Evolutionary conservation across 345 rosid species (phyloP).

Genomic region (Excoecaria cochinchinensis): DNA sequence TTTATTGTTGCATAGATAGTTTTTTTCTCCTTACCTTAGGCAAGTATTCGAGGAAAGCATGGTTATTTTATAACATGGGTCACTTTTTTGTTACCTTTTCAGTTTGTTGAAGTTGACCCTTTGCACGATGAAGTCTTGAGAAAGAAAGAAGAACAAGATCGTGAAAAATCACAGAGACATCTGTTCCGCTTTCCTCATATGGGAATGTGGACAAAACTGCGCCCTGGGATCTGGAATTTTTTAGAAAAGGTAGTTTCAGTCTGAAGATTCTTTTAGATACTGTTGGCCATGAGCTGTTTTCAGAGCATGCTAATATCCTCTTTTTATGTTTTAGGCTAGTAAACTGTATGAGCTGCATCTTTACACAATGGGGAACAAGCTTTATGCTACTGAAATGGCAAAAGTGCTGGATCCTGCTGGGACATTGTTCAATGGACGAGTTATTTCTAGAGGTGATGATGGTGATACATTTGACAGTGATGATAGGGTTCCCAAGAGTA

Average conservation of each 20-base stretch:
- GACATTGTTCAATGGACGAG: constrained; percentile 84
- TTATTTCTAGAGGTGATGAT: constrained; percentile 96
- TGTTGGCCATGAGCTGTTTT: constrained; percentile 1
- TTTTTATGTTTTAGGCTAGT: constrained; percentile 62
- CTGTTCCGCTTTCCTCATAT: constrained; percentile 86
- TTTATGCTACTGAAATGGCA: constrained; percentile 99
- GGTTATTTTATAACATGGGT: not conserved
- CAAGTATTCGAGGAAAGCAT: not conserved
- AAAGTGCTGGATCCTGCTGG: constrained; percentile 94
- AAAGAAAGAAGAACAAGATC: constrained; percentile 95
- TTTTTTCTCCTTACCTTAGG: not conserved
- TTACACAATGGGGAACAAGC: constrained; percentile 98
- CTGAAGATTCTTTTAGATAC: constrained; percentile 13
- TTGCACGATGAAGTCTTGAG: constrained; percentile 81
- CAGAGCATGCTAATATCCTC: constrained; percentile 11
- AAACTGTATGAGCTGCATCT: constrained; percentile 90
- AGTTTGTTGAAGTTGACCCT: constrained; percentile 87
- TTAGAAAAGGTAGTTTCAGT: constrained; percentile 74
- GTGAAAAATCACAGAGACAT: constrained; percentile 79
- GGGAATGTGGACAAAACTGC: constrained; percentile 99
- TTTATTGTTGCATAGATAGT: constrained; percentile 4
- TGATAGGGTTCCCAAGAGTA: constrained; percentile 87
- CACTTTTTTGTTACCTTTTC: constrained; percentile 17
- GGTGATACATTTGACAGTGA: constrained; percentile 78
- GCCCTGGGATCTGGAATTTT: constrained; percentile 97